These are phyloP conservation scores for Magnolia sinica DNA, from an alignment of 164 flowering plant genomes.

Conservation along the genomic window DNA sequence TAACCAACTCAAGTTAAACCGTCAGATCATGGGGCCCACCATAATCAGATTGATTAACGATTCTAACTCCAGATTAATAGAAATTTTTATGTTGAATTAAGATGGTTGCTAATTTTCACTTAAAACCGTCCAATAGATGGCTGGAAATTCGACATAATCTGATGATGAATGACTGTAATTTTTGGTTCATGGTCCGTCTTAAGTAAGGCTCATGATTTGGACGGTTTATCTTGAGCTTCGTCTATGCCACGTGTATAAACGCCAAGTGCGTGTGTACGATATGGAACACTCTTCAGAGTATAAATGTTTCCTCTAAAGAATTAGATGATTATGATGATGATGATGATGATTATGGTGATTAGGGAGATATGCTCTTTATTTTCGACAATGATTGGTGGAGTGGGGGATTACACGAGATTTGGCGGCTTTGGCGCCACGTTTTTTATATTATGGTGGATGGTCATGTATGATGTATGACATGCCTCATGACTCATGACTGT, in stretches of 20 bases:
- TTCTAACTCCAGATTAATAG: background rate
- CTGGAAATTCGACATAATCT: too few relatives aligned
- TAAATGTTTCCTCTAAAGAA: too few relatives aligned
- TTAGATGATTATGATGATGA: background rate
- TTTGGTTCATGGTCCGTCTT: too few relatives aligned
- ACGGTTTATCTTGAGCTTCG: too few relatives aligned
- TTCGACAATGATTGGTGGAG: background rate
- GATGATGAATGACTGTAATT: too few relatives aligned
- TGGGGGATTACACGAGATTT: background rate
- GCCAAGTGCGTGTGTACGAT: background rate
- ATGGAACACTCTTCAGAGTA: background rate
- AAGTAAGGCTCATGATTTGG: too few relatives aligned
- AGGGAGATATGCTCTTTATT: background rate
- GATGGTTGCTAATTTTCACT: too few relatives aligned
- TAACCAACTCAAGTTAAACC: background rate
- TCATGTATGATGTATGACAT: background rate
- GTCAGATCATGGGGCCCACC: background rate
- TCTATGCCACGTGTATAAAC: too few relatives aligned
- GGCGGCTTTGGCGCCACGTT: background rate
- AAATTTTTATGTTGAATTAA: too few relatives aligned
- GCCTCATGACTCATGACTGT: background rate
- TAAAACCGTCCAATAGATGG: too few relatives aligned
- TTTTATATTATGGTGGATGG: background rate
- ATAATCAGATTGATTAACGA: background rate
- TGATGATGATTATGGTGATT: background rate